A percentile compares a stretch with the other conserved stretches of the same genome.
Conservation (phyloP, 129 eudicot genomes). For the Heracleum sosnowskyi region DNA sequence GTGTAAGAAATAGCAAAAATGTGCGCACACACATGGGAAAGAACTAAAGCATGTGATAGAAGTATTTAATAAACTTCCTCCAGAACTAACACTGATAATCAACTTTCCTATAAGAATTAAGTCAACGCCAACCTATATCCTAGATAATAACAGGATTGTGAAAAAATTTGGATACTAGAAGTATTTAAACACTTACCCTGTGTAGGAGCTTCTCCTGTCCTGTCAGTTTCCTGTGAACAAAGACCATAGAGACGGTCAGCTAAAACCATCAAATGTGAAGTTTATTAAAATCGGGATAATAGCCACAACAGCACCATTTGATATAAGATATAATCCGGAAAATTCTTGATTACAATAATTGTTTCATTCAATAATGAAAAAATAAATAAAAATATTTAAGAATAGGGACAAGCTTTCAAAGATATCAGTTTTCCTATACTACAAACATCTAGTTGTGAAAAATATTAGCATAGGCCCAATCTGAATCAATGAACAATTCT, state of each 20-base stretch:
- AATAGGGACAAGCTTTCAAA: background rate
- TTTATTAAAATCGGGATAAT: background rate
- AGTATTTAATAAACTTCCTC: background rate
- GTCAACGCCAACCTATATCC: background rate
- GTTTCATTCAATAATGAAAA: background rate
- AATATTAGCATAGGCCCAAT: background rate
- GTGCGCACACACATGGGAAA: background rate
- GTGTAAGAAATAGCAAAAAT: background rate
- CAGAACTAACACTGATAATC: background rate
- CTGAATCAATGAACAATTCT: background rate
- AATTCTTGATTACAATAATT: background rate
- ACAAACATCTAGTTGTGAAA: background rate
- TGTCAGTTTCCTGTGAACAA: slow-evolving; percentile 22
- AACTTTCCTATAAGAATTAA: background rate
- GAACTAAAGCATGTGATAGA: background rate
- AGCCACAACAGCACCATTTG: background rate
- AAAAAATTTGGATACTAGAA: background rate
- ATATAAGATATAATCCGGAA: background rate
- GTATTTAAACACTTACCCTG: slow-evolving; percentile 15
- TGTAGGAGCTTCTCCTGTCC: slow-evolving; percentile 22
- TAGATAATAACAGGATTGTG: background rate
- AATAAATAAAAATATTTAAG: too few species aligned
- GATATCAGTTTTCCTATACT: background rate
- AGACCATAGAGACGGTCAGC: background rate
- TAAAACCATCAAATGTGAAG: background rate